A percentile compares a stretch with the other conserved stretches of the same genome.
Conservation (phyloP, 139 green algal genomes). For the Eudorina sp. region DNA sequence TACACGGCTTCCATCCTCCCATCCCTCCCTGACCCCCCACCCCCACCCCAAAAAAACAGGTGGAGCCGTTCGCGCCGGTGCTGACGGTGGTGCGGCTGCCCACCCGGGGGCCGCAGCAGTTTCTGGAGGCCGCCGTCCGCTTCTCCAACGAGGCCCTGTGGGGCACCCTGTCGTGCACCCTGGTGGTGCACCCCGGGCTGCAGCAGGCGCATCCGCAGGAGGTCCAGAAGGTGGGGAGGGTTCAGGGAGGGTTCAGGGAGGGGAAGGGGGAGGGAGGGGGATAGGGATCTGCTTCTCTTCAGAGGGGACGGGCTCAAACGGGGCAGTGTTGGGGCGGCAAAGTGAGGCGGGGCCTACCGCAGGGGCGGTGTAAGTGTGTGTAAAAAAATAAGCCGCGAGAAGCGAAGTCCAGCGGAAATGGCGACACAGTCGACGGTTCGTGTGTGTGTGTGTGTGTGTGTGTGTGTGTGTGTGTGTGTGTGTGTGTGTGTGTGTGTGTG, state of each 20-base stretch:
- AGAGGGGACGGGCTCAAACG: no score
- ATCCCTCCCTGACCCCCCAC: neutral
- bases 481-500: no score
- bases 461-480: no score
- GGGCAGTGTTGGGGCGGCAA: no score
- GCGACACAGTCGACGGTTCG: no score
- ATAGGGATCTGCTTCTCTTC: no score
- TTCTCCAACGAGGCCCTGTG: slow-evolving; percentile 58
- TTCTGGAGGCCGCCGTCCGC: slow-evolving; percentile 30
- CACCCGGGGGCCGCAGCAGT: slow-evolving; percentile 5
- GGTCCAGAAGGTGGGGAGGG: neutral
- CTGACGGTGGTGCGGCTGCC: slow-evolving; percentile 57
- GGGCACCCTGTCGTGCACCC: slow-evolving; percentile 54
- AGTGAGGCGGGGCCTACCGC: no score
- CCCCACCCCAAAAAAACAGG: neutral
- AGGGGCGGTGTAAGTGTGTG: no score
- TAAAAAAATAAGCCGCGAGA: no score
- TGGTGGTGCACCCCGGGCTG: slow-evolving; percentile 53
- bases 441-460: no score
- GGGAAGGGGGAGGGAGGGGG: neutral
- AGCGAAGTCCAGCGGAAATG: no score
- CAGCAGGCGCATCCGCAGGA: slow-evolving; percentile 27
- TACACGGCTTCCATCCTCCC: neutral
- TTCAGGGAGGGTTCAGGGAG: neutral
- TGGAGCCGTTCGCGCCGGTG: slow-evolving; percentile 66